phyloP scores from a whole-genome alignment of 192 early-diverging fungal genomes.

The Dissophora globulifera region DNA sequence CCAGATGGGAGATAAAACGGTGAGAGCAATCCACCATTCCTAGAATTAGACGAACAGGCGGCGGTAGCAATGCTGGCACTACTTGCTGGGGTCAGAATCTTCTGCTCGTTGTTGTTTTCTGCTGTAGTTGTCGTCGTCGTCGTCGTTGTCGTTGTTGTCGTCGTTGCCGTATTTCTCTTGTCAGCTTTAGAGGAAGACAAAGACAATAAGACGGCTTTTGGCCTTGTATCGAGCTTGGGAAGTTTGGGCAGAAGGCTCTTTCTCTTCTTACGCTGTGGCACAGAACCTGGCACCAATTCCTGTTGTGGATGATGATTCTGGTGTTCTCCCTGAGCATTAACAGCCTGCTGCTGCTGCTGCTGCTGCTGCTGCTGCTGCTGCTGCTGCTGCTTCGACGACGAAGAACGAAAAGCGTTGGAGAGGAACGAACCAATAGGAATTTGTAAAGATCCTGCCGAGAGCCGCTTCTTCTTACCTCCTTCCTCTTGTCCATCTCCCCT shows the following conservation, averaged over 20 bases:
- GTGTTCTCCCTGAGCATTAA: constrained; percentile 6
- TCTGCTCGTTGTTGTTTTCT: background rate
- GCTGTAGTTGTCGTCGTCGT: background rate
- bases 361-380: constrained; percentile 5
- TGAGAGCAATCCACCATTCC: background rate
- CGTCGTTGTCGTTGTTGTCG: background rate
- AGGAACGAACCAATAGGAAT: constrained; percentile 30
- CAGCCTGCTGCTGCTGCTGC: constrained; percentile 2
- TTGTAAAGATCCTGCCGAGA: constrained; percentile 20
- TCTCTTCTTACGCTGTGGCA: constrained; percentile 17
- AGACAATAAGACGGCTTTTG: constrained; percentile 2
- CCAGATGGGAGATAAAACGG: constrained; percentile 27
- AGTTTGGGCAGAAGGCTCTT: constrained; percentile 22
- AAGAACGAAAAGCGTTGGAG: constrained; percentile 22
- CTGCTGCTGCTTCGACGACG: constrained; percentile 8
- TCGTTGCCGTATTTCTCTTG: background rate
- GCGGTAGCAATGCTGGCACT: background rate
- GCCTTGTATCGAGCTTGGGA: constrained; percentile 30
- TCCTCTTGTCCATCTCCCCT: background rate
- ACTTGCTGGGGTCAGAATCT: background rate
- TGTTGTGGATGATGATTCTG: too few relatives aligned
- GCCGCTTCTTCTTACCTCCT: constrained; percentile 20
- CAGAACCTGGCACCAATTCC: too few relatives aligned
- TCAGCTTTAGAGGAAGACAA: background rate
- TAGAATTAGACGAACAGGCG: background rate